These are phyloP conservation scores for Guyanaporus albipodus DNA, from an alignment of 768 basidiomycete genomes.

Conservation along the genomic window DNA sequence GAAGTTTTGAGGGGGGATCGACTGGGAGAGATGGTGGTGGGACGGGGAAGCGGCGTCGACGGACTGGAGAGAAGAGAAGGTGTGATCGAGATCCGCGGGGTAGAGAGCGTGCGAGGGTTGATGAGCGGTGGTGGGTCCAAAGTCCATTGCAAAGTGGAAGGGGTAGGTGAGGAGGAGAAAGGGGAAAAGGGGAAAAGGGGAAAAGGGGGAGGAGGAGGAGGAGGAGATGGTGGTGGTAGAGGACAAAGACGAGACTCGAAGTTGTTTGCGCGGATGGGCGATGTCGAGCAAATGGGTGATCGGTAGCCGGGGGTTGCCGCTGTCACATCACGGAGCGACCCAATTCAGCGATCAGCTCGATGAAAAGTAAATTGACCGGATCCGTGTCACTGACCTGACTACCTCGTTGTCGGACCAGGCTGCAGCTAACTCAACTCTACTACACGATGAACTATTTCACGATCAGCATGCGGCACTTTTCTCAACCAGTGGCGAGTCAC, in stretches of 20 bases:
- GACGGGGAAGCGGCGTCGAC: slow-evolving; percentile 36
- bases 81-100: slow-evolving; percentile 53
- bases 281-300: slow-evolving; percentile 47
- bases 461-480: slow-evolving; percentile 18
- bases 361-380: slow-evolving; percentile 19
- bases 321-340: slow-evolving; percentile 36
- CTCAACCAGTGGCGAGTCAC: slow-evolving; percentile 14
- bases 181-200: slow-evolving; percentile 22
- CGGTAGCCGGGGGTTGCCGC: slow-evolving; percentile 55
- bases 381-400: too few relatives aligned
- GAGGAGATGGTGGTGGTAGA: slow-evolving; percentile 24
- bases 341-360: slow-evolving; percentile 38
- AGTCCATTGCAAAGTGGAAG: slow-evolving; percentile 52
- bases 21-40: slow-evolving; percentile 33
- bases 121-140: slow-evolving; percentile 31
- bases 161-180: slow-evolving; percentile 31
- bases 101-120: slow-evolving; percentile 45
- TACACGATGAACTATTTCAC: too few relatives aligned
- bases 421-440: too few relatives aligned
- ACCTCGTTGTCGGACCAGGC: too few relatives aligned
- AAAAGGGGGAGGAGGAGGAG: slow-evolving; percentile 31
- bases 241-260: slow-evolving; percentile 32
- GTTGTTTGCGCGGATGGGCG: slow-evolving; percentile 28
- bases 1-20: slow-evolving; percentile 39
- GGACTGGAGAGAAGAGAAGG: slow-evolving; percentile 46